Percentiles rank a stretch among this genome's conserved stretches.
These are phyloP conservation scores for Ramalina intermedia DNA, from an alignment of 495 filamentous ascomycete genomes.

Conservation along the genomic window DNA sequence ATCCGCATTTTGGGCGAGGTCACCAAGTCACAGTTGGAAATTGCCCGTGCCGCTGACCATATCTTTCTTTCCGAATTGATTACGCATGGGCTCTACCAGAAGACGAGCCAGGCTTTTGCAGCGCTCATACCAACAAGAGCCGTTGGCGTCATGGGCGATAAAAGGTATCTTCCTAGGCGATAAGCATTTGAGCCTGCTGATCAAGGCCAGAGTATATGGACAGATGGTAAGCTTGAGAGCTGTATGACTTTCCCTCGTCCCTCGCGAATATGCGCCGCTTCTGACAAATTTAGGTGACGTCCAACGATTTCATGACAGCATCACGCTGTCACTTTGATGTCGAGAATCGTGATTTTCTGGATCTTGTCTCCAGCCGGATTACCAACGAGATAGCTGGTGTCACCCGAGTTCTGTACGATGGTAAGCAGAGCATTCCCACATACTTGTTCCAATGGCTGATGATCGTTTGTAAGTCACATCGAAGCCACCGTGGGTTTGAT, in stretches of 20 bases:
- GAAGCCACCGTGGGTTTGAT: neutral
- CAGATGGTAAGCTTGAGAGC: slow-evolving; percentile 52
- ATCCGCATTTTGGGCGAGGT: slow-evolving; percentile 86
- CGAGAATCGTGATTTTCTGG: slow-evolving; percentile 44
- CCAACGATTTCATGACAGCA: slow-evolving; percentile 72
- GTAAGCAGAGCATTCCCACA: neutral
- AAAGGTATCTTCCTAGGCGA: slow-evolving; percentile 41
- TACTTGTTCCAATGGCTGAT: neutral
- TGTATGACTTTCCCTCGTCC: slow-evolving; percentile 26
- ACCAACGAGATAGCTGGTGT: slow-evolving; percentile 75
- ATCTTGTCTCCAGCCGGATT: slow-evolving; percentile 54
- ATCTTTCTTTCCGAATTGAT: slow-evolving; percentile 76
- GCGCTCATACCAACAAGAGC: slow-evolving; percentile 56
- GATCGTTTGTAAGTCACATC: neutral
- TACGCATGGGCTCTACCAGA: slow-evolving; percentile 67
- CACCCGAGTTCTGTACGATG: slow-evolving; percentile 47
- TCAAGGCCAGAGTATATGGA: slow-evolving; percentile 18
- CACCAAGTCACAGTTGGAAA: slow-evolving; percentile 60
- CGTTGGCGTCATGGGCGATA: slow-evolving; percentile 70
- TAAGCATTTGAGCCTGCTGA: neutral
- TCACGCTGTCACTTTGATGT: slow-evolving; percentile 1
- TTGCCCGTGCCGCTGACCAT: slow-evolving; percentile 70
- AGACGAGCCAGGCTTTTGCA: slow-evolving; percentile 75
- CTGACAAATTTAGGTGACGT: neutral
- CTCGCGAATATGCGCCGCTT: neutral